A percentile compares a stretch with the other conserved stretches of the same genome.
phyloP scores from a whole-genome alignment of 768 basidiomycete species.

The Calvatia gigantea region DNA sequence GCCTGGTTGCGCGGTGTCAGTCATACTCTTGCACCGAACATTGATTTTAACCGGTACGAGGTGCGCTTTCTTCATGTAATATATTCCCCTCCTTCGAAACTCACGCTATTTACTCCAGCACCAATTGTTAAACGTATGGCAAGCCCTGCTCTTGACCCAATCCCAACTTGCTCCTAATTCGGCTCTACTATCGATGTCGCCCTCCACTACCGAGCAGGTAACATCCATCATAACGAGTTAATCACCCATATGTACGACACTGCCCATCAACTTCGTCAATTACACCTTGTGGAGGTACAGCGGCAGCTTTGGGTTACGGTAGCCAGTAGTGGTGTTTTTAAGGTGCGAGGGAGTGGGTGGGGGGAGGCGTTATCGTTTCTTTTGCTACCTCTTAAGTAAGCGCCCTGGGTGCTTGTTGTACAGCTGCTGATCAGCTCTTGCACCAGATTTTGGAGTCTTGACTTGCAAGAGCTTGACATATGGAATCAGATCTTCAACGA shows the following conservation, averaged over 20 bases:
- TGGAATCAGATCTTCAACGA: background rate
- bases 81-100: background rate
- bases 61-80: background rate
- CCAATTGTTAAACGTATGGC: constrained; percentile 45
- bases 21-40: background rate
- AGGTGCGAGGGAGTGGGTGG: constrained; percentile 28
- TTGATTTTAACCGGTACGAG: background rate
- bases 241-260: constrained; percentile 20
- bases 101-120: constrained; percentile 27
- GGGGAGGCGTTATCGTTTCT: constrained; percentile 42
- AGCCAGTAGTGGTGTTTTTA: constrained; percentile 27
- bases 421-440: constrained; percentile 2
- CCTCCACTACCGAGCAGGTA: constrained; percentile 30
- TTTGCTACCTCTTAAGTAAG: constrained; percentile 45
- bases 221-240: constrained; percentile 35
- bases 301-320: constrained; percentile 48
- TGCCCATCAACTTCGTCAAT: constrained; percentile 29
- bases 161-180: constrained; percentile 38
- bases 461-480: constrained; percentile 25
- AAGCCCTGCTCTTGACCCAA: constrained; percentile 50
- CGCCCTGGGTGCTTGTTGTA: background rate
- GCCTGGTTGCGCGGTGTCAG: constrained; percentile 9
- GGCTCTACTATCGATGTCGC: constrained; percentile 30
- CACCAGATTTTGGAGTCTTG: constrained; percentile 37
- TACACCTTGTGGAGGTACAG: constrained; percentile 37